A percentile compares a stretch with the other conserved stretches of the same genome.
phyloP scores from a whole-genome alignment of 768 basidiomycete genomes.

The Lactarius deliciosus region DNA sequence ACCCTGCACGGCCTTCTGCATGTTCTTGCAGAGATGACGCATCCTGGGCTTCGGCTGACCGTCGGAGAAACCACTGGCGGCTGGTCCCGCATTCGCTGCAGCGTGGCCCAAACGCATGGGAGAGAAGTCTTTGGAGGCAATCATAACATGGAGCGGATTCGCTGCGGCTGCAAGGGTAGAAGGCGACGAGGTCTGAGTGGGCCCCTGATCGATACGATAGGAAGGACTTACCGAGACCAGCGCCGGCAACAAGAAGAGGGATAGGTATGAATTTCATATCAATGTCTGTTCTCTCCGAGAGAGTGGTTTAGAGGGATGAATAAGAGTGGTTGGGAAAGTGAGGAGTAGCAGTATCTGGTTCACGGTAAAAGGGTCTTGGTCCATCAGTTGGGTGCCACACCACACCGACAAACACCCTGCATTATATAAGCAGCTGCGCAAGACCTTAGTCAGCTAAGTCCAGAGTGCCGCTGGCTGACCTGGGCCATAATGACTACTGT shows the following conservation, averaged over 20 bases:
- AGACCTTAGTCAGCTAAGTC: too few species aligned
- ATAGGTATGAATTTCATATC: not conserved
- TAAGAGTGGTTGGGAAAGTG: not conserved
- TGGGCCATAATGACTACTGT: too few species aligned
- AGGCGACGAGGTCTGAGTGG: not conserved
- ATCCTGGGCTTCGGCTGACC: constrained; percentile 20
- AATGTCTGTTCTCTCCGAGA: not conserved
- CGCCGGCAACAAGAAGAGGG: constrained; percentile 11
- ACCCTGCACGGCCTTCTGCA: constrained; percentile 23
- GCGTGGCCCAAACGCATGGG: constrained; percentile 25
- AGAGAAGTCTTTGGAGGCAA: constrained; percentile 19
- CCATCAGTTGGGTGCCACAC: not conserved
- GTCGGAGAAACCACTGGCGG: not conserved
- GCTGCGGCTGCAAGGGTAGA: constrained; percentile 16
- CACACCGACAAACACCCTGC: not conserved
- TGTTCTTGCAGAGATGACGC: constrained; percentile 27
- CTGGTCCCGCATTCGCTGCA: constrained; percentile 5
- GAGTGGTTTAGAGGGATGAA: not conserved
- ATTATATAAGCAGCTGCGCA: not conserved
- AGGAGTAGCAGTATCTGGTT: not conserved
- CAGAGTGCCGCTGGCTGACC: too few species aligned
- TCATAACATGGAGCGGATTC: constrained; percentile 16
- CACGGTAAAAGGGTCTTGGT: not conserved
- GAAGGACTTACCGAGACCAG: constrained; percentile 22
- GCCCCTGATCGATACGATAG: constrained; percentile 1